Base-by-base conservation (phyloP, 352 stramenopile genomes). In the Globisporangium takayamanum region DNA sequence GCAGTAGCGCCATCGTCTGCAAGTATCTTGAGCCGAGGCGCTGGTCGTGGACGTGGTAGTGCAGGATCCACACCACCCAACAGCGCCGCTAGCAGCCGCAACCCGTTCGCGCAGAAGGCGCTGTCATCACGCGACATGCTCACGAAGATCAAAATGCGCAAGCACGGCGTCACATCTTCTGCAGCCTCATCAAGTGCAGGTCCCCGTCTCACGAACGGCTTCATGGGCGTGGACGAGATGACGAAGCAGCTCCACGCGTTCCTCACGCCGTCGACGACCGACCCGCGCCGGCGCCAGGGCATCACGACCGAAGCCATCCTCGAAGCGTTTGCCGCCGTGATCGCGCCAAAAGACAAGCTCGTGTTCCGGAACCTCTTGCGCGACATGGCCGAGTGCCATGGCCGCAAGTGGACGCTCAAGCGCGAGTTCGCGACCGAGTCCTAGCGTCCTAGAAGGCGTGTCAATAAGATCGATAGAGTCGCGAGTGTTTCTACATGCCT, bases 231-330 rank as follows among this genome's bases (percentile, higher is more conserved):
- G 6, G 65, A 72, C 49, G 81, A 91, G 14, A 83, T 92, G 64
- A 70, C 80, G 15, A 80, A 73, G 63, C 73, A 86, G 44, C 73
- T 98, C 53, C 79, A 88, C 60, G 74, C 84, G 14, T 98, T 95
- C 63, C 74, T 98, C 22, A 64, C 66, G 1, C 33, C 72, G 12
- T 70, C 57, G 28, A 4, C 8, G 37, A 58, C 42, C 6, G 57
- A 64, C n/a, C 47, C 54, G 33, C 67, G 72, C 30, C 57, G 55
- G 16, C 57, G 53, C 53, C 60, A 72, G 33, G 89, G 88, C 6
- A 87, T 89, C 22, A 93, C 91, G 44, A 98, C 92, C 0, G 83
- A 96, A 57, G 70, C 94, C 54, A 74, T 98, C 33, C 69, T 98
- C 8, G 78, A 92, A 15, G 74, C 77, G 57, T 98, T 98, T 64